Evolutionary conservation across 768 basidiomycete genomes (phyloP).

Genomic region (Mycena chlorophos): DNA sequence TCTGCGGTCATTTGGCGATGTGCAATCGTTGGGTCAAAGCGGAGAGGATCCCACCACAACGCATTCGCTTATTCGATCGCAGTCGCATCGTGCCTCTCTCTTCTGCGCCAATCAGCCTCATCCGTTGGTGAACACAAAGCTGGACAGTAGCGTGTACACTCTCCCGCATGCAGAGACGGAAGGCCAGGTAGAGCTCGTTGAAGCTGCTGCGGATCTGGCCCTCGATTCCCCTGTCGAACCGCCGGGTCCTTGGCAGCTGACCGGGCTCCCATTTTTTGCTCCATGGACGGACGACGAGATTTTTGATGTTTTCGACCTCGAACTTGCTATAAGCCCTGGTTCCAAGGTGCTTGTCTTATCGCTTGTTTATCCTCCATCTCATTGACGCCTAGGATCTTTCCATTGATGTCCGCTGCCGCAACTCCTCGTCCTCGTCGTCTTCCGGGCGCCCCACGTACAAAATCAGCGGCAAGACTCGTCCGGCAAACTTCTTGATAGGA

Average conservation of each 20-base stretch:
- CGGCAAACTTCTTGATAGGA: slow-evolving; percentile 13
- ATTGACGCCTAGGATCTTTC: slow-evolving; percentile 7
- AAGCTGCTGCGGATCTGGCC: background rate
- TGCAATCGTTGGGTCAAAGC: too few relatives aligned
- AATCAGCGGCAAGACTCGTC: slow-evolving; percentile 18
- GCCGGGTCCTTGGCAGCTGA: background rate
- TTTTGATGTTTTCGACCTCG: slow-evolving; percentile 26
- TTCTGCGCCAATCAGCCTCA: too few relatives aligned
- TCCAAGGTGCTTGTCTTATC: slow-evolving; percentile 15
- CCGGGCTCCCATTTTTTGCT: slow-evolving; percentile 5
- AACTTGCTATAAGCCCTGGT: slow-evolving; percentile 14
- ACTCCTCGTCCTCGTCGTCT: slow-evolving; percentile 7
- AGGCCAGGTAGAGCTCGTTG: too few relatives aligned
- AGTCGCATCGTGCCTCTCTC: too few relatives aligned
- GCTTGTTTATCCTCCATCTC: background rate
- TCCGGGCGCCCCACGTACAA: slow-evolving; percentile 25
- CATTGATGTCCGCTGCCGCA: slow-evolving; percentile 18
- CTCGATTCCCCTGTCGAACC: background rate
- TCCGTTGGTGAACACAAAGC: too few relatives aligned
- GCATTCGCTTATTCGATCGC: too few relatives aligned
- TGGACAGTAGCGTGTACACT: too few relatives aligned
- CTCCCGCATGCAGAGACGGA: too few relatives aligned
- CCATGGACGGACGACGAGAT: slow-evolving; percentile 20
- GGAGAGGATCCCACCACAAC: too few relatives aligned
- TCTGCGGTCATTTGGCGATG: too few relatives aligned